Conservation (phyloP, 108 stramenopile genomes). For the Nitzschia sp. region DNA sequence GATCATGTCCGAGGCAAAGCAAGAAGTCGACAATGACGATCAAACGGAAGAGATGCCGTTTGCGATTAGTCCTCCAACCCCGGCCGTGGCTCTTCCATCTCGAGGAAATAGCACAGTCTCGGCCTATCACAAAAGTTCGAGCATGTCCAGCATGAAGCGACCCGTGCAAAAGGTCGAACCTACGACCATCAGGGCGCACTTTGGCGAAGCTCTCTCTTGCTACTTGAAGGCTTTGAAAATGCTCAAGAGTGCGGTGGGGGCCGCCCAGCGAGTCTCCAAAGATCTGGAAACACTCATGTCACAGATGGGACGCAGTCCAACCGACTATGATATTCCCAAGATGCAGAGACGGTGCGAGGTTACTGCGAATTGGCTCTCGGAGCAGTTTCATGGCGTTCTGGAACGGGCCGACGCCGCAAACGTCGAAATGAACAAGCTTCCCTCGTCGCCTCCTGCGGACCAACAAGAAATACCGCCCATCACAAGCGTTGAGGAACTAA, state of each 20-base stretch:
- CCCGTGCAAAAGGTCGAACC: constrained; percentile 29
- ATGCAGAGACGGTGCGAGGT: constrained; percentile 70
- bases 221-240: constrained; percentile 82
- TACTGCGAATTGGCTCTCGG: constrained; percentile 69
- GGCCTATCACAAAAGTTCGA: constrained; percentile 27
- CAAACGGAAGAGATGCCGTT: constrained; percentile 83
- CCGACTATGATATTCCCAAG: constrained; percentile 32
- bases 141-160: constrained; percentile 1
- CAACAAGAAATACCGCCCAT: constrained; percentile 11
- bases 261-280: constrained; percentile 63
- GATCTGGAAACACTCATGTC: constrained; percentile 50
- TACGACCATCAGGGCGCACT: constrained; percentile 50
- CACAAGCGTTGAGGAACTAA: constrained; percentile 73
- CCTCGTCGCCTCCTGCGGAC: constrained; percentile 12
- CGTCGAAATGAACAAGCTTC: constrained; percentile 64
- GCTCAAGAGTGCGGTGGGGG: constrained; percentile 79
- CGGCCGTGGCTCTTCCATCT: constrained; percentile 39
- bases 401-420: constrained; percentile 85
- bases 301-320: constrained; percentile 34
- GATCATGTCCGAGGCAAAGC: constrained; percentile 43
- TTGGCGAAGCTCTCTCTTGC: constrained; percentile 77
- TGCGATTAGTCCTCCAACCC: constrained; percentile 60
- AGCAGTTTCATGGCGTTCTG: constrained; percentile 80
- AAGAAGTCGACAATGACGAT: no score
- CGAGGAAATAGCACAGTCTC: constrained; percentile 18